A percentile compares a stretch with the other conserved stretches of the same genome.
phyloP scores from a whole-genome alignment of 495 filamentous ascomycete genomes.

The Evernia prunastri region DNA sequence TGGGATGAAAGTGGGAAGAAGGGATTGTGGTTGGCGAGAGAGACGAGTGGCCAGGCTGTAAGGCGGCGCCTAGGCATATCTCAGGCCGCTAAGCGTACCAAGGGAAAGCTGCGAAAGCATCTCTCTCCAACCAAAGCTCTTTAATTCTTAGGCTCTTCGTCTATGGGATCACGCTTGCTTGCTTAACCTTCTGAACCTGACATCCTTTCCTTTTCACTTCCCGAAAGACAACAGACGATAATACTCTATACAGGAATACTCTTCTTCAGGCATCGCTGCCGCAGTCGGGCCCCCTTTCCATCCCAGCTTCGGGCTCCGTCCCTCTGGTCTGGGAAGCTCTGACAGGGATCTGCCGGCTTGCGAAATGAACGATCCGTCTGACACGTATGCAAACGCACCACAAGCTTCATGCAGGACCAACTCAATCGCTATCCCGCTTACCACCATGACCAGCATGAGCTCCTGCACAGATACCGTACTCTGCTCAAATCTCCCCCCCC shows the following conservation, averaged over 20 bases:
- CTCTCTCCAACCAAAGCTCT: no score
- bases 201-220: conserved; percentile 1
- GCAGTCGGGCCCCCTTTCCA: conserved; percentile 3
- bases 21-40: not conserved
- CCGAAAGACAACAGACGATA: not conserved
- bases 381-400: conserved; percentile 28
- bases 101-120: not conserved
- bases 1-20: conserved; percentile 1
- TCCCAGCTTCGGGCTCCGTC: not conserved
- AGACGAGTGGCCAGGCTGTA: not conserved
- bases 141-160: no score
- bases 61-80: conserved; percentile 1
- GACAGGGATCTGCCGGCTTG: conserved; percentile 21
- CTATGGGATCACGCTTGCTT: not conserved
- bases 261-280: conserved; percentile 8
- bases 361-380: conserved; percentile 27
- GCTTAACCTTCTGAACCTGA: no score
- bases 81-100: conserved; percentile 11
- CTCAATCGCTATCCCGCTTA: conserved; percentile 21
- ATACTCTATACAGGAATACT: not conserved
- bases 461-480: conserved; percentile 9
- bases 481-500: conserved; percentile 4
- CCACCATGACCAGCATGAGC: conserved; percentile 8
- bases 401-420: conserved; percentile 28
- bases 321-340: not conserved